Percentiles rank a stretch among this genome's conserved stretches.
Evolutionary conservation across 2,329 filamentous ascomycete genomes (phyloP).

Genomic region (Mycosphaerella arachidis): DNA sequence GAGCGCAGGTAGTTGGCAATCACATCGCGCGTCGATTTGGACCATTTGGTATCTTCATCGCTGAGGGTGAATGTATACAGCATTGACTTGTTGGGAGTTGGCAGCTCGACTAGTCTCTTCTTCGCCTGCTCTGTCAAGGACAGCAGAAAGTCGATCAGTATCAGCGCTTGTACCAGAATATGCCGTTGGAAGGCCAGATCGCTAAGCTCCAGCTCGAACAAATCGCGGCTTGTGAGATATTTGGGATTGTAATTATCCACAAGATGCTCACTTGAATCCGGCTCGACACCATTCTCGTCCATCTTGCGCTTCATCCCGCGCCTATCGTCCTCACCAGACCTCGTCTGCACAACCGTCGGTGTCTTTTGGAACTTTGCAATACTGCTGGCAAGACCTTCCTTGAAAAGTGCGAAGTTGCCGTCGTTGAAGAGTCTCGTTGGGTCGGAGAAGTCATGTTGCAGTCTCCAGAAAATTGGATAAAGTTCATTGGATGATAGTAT

Average conservation of each 20-base stretch:
- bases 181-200: conserved; percentile 92
- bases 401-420: conserved; percentile 62
- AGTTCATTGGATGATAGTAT: conserved; percentile 63
- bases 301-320: conserved; percentile 66
- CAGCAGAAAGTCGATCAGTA: conserved; percentile 91
- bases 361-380: conserved; percentile 71
- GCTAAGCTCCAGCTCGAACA: conserved; percentile 95
- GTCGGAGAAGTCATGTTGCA: conserved; percentile 88
- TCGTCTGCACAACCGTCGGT: conserved; percentile 64
- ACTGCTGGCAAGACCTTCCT: conserved; percentile 58
- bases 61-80: conserved; percentile 71
- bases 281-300: conserved; percentile 6
- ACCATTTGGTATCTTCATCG: conserved; percentile 88
- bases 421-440: conserved; percentile 74
- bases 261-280: conserved; percentile 47
- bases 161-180: conserved; percentile 89
- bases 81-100: conserved; percentile 71
- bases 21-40: conserved; percentile 65
- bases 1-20: conserved; percentile 71
- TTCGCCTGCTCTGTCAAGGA: conserved; percentile 80
- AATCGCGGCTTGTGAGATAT: conserved; percentile 92
- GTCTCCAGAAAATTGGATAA: conserved; percentile 89
- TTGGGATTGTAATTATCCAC: conserved; percentile 87
- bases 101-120: conserved; percentile 66
- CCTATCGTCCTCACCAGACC: conserved; percentile 59